A percentile compares a stretch with the other conserved stretches of the same genome.
Conservation (phyloP, 305 asterid species). For the Solanum hybrid region DNA sequence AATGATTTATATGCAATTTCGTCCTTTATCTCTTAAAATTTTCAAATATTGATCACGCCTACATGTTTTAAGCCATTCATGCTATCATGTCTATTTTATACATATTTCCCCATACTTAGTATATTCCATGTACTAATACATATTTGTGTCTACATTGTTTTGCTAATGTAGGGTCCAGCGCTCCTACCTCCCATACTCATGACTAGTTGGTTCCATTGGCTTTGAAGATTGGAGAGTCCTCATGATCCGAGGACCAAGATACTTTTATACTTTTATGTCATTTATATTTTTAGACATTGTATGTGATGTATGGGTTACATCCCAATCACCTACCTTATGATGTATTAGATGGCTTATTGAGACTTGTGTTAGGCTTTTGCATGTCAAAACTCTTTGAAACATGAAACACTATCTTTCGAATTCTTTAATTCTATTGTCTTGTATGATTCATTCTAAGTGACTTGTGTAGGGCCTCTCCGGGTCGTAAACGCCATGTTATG, state of each 20-base stretch:
- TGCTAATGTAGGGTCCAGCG: neutral
- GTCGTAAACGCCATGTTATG: neutral
- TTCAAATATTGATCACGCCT: neutral
- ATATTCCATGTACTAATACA: neutral
- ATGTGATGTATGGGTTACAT: neutral
- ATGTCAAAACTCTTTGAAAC: neutral
- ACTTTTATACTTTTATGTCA: neutral
- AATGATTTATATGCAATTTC: neutral
- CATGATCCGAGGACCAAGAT: neutral
- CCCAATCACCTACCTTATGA: neutral
- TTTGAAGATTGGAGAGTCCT: neutral
- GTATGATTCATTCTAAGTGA: neutral
- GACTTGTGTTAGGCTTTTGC: neutral
- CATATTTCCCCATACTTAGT: neutral
- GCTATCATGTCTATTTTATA: neutral
- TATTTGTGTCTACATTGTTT: neutral
- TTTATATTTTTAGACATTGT: neutral
- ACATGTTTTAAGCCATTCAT: neutral
- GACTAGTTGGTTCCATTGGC: neutral
- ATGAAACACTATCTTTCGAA: neutral
- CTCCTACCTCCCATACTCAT: neutral
- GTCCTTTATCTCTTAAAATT: too few relatives aligned
- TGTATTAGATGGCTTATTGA: neutral
- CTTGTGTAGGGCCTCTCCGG: neutral
- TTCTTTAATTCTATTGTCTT: neutral